Evolutionary conservation across 163 green algal genomes (phyloP).

Genomic region (Coccomyxa subellipsoidea): DNA sequence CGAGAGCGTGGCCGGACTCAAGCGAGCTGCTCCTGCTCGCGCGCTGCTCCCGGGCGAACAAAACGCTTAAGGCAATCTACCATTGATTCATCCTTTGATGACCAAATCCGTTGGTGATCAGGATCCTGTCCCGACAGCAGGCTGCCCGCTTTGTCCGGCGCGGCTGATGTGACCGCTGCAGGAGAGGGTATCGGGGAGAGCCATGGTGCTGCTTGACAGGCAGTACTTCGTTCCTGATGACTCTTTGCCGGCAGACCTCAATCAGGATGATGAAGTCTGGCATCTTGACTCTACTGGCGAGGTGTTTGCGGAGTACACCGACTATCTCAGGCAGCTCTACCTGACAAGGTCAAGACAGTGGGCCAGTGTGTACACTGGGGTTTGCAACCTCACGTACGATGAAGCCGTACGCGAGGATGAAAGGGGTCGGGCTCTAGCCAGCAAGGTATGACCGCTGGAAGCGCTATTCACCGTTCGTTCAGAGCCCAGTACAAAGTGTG

Average conservation of each 20-base stretch:
- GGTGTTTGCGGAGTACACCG: slow-evolving; percentile 36
- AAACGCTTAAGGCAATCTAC: neutral
- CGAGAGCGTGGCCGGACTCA: too few species aligned
- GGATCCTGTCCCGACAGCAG: neutral
- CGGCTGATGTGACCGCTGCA: neutral
- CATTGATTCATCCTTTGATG: neutral
- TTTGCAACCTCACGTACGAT: slow-evolving; percentile 42
- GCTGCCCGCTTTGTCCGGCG: neutral
- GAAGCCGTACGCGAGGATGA: slow-evolving; percentile 37
- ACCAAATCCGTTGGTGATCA: neutral
- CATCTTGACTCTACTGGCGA: slow-evolving; percentile 40
- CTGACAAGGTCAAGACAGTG: slow-evolving; percentile 35
- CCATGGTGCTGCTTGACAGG: slow-evolving; percentile 21
- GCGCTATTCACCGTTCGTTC: neutral
- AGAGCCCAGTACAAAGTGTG: neutral
- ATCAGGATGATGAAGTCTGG: slow-evolving; percentile 33
- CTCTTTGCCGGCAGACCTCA: slow-evolving; percentile 11
- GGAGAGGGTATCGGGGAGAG: neutral
- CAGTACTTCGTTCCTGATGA: slow-evolving; percentile 10
- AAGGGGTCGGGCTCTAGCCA: slow-evolving; percentile 22
- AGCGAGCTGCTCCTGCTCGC: too few species aligned
- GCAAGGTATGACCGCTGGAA: neutral
- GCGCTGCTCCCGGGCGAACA: neutral
- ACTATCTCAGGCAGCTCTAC: slow-evolving; percentile 33
- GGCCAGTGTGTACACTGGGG: slow-evolving; percentile 26